Base-by-base conservation (phyloP, 495 filamentous ascomycete species). In the Tricharina praecox region DNA sequence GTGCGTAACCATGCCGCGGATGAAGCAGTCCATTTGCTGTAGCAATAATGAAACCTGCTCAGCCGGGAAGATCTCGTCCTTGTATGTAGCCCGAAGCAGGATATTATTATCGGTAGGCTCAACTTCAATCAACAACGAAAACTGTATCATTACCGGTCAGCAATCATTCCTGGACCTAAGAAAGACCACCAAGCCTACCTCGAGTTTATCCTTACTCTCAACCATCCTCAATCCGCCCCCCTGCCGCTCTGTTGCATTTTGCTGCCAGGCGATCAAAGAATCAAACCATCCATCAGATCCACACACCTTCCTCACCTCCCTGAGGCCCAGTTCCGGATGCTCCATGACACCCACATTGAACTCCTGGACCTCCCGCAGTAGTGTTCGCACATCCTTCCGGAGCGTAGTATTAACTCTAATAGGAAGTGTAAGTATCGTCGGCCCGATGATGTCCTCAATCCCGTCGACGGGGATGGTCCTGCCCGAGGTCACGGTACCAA, bases 401-500 rank as follows among this genome's bases (percentile, higher is more conserved):
- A 4, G 62, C 60, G 0, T 70, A 20, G 20, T 43, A 43, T 1
- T 70, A 42, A 77, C 67, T 33, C 83, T 71, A 4, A 82, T 65
- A 3, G 84, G 84, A 0, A 85, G 61, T 0, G 79, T 76, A 2
- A 72, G 61, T 44, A 90, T 75, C 49, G 75, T 82, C 0, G 84
- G 85, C 0, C 84, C 84, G 44, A 82, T 60, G 18, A 85, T 73
- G 11, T 74, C 64, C 43, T 90, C 82, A 35, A 88, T 74, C 0
- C 70, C 70, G 3, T 67, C 48, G 7, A 87, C 52, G 1, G 81
- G 72, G 18, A 81, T 54, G 4, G 77, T 82, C 26, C 84, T 68
- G 3, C 85, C 85, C 23, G 85, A 88, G 23, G 76, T 74, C 11
- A 87, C 78, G 5, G 72, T 73, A 1, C 86, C 86, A 48, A 92